Base-by-base conservation (phyloP, 1,284 basidiomycete genomes). In the Ceratobasidium sp. region DNA sequence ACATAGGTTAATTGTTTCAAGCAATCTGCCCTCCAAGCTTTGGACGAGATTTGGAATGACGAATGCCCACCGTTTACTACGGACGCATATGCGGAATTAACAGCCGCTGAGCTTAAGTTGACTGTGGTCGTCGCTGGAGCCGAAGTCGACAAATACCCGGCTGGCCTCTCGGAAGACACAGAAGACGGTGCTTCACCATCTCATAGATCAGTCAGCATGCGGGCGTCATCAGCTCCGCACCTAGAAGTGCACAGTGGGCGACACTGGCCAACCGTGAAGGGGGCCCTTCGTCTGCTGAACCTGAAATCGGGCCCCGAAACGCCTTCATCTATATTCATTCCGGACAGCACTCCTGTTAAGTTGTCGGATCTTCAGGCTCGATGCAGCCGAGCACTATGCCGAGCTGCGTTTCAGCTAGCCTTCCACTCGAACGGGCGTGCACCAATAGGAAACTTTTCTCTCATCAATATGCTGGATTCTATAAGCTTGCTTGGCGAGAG, bases 341-440 rank as follows among this genome's bases (percentile, higher is more conserved):
- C n/a, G n/a, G n/a, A n/a, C n/a, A n/a, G n/a, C n/a, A n/a, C n/a
- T n/a, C n/a, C n/a, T n/a, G 8, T 43, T 2, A 35, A 43, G 0
- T 5, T 62, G 5, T 62, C 50, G 8, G 43, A 62, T 5, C 58
- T 62, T 22, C 43, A 34, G 17, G 58, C 58, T 3, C 58, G 58
- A 1, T 62, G 50, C 15, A 45, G 40, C 10, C 58, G 58, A 4
- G 22, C 31, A 47, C 20, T 62, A 1, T 42, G 15, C 10, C 58
- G 58, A n/a, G 58, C 45, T 22, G 45, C 42, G 1, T 62, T 49
- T 25, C 43, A 47, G 31, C 6, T 62, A n/a, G 38, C 12, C 42
- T 58, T 29, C 15, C 45, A 62, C 13, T 13, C 6, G 10, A 12
- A 12, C n/a, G 17, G 31, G 12, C 15, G 34, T 17, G 40, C 20